phyloP scores from a whole-genome alignment of 768 basidiomycete genomes.

The Mrakia blollopis region DNA sequence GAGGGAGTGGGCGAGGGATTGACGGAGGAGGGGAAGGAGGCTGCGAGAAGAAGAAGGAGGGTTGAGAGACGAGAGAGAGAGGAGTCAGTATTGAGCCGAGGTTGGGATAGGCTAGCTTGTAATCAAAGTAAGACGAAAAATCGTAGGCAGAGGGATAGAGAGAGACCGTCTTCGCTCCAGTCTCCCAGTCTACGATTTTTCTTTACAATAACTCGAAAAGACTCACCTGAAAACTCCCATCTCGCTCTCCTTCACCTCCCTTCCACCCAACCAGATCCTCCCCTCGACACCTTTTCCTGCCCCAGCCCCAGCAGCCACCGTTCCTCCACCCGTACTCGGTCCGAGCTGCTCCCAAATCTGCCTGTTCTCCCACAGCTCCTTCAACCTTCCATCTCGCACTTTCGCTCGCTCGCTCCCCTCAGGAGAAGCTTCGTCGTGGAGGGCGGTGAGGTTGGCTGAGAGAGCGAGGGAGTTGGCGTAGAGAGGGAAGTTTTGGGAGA shows the following conservation, averaged over 20 bases:
- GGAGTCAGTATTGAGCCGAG: neutral
- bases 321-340: slow-evolving; percentile 43
- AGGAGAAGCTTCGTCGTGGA: neutral
- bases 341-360: slow-evolving; percentile 50
- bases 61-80: neutral
- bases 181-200: too few species aligned
- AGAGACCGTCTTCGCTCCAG: too few species aligned
- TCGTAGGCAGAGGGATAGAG: too few species aligned
- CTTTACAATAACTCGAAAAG: too few species aligned
- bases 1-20: slow-evolving; percentile 62
- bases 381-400: slow-evolving; percentile 26
- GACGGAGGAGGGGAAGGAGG: slow-evolving; percentile 36
- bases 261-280: slow-evolving; percentile 73
- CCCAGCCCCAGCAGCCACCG: slow-evolving; percentile 38
- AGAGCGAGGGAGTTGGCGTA: slow-evolving; percentile 66
- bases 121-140: too few species aligned
- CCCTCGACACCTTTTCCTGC: slow-evolving; percentile 12
- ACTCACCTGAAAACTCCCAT: slow-evolving; percentile 63
- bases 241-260: slow-evolving; percentile 57
- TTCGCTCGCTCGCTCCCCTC: too few species aligned
- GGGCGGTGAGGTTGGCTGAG: slow-evolving; percentile 42
- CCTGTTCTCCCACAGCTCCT: slow-evolving; percentile 51
- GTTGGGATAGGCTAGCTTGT: too few species aligned
- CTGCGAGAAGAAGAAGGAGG: neutral
- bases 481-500: slow-evolving; percentile 84